Base-by-base conservation (phyloP, 768 basidiomycete species). In the Tylopilus intermedius region DNA sequence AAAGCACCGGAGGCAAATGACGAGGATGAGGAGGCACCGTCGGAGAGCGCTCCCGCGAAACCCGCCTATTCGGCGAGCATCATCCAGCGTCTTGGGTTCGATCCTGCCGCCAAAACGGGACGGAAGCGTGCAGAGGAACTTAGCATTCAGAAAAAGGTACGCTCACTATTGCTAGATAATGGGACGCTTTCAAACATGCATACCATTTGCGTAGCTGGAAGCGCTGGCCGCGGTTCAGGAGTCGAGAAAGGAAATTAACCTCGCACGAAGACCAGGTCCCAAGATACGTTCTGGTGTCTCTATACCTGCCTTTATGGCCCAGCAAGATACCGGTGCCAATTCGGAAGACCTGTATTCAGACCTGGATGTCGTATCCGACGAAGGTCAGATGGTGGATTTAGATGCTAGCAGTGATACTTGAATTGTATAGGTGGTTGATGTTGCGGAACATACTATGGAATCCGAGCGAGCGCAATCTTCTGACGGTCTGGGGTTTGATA, bases 41-140 rank as follows among this genome's bases (percentile, higher is more conserved):
- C 68, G 30, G 56, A 38, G 27, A 46, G 40, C 3, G 51, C 41
- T 14, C 57, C 60, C 32, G 59, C 58, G 45, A 81, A 76, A 62
- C 72, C 68, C 42, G 77, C 80, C 2, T 92, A 86, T 65, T 83
- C 84, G 37, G 82, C 84, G 0, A 73, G 74, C 46, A 67, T 87
- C 22, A 81, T 93, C 62, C 84, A 84, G 62, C 74, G 78, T 5
- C 73, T 93, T 3, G 90, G 90, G 2, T 93, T 92, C 54, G 88
- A 93, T 68, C 90, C 90, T 24, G 80, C 82, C 2, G 62, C 74
- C 8, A 84, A 82, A 61, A 67, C 72, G 40, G 81, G 81, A 2
- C 76, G 73, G 38, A 69, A 71, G 38, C 74, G 72, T 52, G 58
- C 57, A 0, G 71, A 72, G 33, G 71, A 76, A 44, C 61, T 67